Evolutionary conservation across 2,329 filamentous ascomycete genomes (phyloP).

Genomic region (Aspergillus puulaauensis): DNA sequence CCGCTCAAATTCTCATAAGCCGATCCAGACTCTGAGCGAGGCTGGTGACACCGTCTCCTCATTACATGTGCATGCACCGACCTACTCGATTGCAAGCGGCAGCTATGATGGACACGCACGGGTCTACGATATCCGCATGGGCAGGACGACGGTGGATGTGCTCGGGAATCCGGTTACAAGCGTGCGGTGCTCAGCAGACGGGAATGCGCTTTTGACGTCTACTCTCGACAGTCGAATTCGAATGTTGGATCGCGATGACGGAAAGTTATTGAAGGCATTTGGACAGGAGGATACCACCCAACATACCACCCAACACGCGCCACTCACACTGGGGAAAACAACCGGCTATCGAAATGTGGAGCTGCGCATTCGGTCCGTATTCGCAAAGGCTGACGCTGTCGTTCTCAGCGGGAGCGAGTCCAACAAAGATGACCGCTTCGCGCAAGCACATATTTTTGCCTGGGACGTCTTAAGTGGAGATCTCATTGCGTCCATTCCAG

Average conservation of each 20-base stretch:
- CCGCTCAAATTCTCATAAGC: slow-evolving; percentile 41
- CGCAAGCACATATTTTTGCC: slow-evolving; percentile 47
- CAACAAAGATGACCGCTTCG: slow-evolving; percentile 15
- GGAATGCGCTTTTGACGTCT: slow-evolving; percentile 71
- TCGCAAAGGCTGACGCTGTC: slow-evolving; percentile 74
- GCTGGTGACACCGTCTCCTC: slow-evolving; percentile 43
- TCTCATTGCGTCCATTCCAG: slow-evolving; percentile 59
- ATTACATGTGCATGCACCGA: slow-evolving; percentile 39
- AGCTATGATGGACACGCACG: slow-evolving; percentile 84
- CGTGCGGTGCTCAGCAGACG: slow-evolving; percentile 68
- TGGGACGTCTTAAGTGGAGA: slow-evolving; percentile 83
- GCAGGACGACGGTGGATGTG: slow-evolving; percentile 68
- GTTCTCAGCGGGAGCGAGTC: slow-evolving; percentile 80
- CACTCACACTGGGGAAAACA: background rate
- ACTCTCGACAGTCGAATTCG: slow-evolving; percentile 74
- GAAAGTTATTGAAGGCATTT: slow-evolving; percentile 72
- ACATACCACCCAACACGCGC: too few species aligned
- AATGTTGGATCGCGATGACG: slow-evolving; percentile 76
- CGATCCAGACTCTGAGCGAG: slow-evolving; percentile 43
- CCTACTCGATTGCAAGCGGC: slow-evolving; percentile 62
- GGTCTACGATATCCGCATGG: slow-evolving; percentile 79
- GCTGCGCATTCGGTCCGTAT: slow-evolving; percentile 70
- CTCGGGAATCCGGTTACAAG: slow-evolving; percentile 71
- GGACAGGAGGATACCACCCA: slow-evolving; percentile 38
- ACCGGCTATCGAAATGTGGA: slow-evolving; percentile 60